A percentile compares a stretch with the other conserved stretches of the same genome.
Evolutionary conservation across 208 protist genomes (phyloP).

Genomic region (Porcisia deanei): DNA sequence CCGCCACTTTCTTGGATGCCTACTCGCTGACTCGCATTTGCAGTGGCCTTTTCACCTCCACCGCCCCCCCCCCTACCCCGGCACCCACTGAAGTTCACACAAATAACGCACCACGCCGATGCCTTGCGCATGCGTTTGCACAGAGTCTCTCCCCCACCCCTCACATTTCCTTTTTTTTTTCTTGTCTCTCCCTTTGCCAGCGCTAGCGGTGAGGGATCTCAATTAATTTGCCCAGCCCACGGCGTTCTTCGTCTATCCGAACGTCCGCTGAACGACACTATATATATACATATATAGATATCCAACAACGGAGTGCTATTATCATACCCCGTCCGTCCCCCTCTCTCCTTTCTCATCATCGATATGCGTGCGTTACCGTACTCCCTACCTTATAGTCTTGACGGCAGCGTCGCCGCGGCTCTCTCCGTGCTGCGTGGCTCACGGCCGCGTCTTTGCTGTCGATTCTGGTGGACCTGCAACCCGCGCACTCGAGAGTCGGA

Average conservation of each 20-base stretch:
- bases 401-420: not conserved
- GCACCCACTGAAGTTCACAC: not conserved
- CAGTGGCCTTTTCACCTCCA: not conserved
- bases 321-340: not conserved
- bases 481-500: not conserved
- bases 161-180: not conserved
- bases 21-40: not conserved
- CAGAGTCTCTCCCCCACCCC: not conserved
- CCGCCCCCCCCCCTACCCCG: not conserved
- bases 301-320: not conserved
- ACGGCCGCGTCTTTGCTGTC: not conserved
- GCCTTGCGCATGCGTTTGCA: not conserved
- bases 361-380: not conserved
- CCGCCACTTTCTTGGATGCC: not conserved
- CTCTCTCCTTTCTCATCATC: not conserved
- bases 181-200: not conserved
- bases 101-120: no score
- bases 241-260: not conserved
- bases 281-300: not conserved
- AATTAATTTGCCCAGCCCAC: not conserved
- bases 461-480: not conserved
- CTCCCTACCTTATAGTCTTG: not conserved
- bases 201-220: not conserved
- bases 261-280: not conserved
- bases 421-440: not conserved